Evolutionary conservation across 208 protist genomes (phyloP).

Genomic region (Histomonas meleagridis): DNA sequence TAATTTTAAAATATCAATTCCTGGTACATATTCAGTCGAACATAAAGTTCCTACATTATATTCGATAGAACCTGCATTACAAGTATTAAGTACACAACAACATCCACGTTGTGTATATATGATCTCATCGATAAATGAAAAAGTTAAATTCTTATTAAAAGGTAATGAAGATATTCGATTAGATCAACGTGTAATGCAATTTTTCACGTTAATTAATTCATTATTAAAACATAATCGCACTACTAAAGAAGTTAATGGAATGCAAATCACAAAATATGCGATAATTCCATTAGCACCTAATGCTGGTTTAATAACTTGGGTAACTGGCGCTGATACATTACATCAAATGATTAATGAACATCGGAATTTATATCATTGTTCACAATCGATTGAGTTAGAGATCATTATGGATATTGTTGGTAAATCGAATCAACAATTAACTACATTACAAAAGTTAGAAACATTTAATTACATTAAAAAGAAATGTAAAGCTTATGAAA

Average conservation of each 20-base stretch:
- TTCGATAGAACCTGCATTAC: neutral
- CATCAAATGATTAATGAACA: slow-evolving; percentile 14
- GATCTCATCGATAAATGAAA: neutral
- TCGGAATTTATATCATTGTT: neutral
- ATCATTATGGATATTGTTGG: neutral
- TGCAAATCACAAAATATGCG: neutral
- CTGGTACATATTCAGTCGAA: neutral
- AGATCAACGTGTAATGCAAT: slow-evolving; percentile 35
- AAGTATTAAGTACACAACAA: slow-evolving; percentile 18
- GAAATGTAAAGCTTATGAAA: neutral
- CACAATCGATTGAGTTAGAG: neutral
- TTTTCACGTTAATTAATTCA: slow-evolving; percentile 3
- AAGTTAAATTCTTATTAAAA: slow-evolving; percentile 5
- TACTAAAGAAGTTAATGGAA: neutral
- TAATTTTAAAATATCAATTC: neutral
- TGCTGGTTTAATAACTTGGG: neutral
- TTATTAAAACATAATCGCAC: neutral
- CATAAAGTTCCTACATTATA: neutral
- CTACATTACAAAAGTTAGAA: neutral
- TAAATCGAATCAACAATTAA: neutral
- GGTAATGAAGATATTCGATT: slow-evolving; percentile 25
- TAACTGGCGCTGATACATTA: slow-evolving; percentile 11
- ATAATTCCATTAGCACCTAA: slow-evolving; percentile 6
- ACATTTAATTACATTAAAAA: neutral
- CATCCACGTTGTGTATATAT: slow-evolving; percentile 29